Evolutionary conservation across 1,139 yeast genomes (phyloP).

Genomic region (Yamadazyma siamensis): DNA sequence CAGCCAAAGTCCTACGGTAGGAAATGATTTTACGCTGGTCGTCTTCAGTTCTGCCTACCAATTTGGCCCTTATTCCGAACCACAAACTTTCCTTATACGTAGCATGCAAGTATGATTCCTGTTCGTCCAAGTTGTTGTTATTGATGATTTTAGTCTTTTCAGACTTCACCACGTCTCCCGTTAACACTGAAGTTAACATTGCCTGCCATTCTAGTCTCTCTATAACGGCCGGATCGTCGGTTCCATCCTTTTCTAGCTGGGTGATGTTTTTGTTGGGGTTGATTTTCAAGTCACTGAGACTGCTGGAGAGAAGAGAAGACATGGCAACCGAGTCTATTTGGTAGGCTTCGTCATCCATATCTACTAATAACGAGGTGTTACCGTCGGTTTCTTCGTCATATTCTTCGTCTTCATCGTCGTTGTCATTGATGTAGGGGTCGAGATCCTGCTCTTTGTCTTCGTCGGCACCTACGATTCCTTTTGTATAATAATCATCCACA

Average conservation of each 20-base stretch:
- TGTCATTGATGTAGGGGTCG: constrained; percentile 28
- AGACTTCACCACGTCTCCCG: constrained; percentile 90
- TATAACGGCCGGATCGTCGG: constrained; percentile 60
- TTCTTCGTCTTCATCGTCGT: constrained; percentile 24
- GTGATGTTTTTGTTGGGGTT: constrained; percentile 36
- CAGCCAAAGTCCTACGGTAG: constrained; percentile 71
- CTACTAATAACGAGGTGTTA: constrained; percentile 36
- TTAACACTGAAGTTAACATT: constrained; percentile 83
- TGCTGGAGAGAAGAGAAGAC: constrained; percentile 30
- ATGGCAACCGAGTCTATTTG: constrained; percentile 42
- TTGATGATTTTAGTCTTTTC: constrained; percentile 79
- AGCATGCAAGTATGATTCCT: constrained; percentile 49
- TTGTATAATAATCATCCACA: constrained; percentile 68
- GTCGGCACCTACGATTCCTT: constrained; percentile 49
- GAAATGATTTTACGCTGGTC: constrained; percentile 75
- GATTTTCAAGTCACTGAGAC: constrained; percentile 19
- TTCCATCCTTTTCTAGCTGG: constrained; percentile 39
- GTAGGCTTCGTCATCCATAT: constrained; percentile 41
- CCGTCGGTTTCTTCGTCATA: constrained; percentile 23
- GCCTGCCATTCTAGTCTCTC: constrained; percentile 96
- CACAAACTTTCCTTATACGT: constrained; percentile 77
- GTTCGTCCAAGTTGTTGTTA: constrained; percentile 38
- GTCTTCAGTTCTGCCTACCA: constrained; percentile 75
- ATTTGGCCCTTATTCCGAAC: constrained; percentile 76
- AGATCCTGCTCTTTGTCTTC: constrained; percentile 23